Percentiles rank a stretch among this genome's conserved stretches.
Evolutionary conservation across 2,329 filamentous ascomycete species (phyloP).

Genomic region (Delphinella strobiligena): DNA sequence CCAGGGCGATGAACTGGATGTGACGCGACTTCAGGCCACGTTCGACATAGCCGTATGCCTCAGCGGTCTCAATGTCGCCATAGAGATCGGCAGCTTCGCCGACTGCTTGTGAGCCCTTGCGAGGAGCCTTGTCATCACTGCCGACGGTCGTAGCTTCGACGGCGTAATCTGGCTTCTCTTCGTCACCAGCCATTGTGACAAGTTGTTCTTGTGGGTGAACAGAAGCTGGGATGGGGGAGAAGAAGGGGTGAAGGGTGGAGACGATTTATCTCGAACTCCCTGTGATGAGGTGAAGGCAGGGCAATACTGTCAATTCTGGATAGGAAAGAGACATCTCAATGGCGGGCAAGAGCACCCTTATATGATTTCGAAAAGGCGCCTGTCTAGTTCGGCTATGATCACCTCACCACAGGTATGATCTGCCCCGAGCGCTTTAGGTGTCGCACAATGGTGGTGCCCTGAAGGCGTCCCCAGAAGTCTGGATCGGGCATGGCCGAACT

Average conservation of each 20-base stretch:
- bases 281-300: not conserved
- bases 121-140: constrained; percentile 5
- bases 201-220: not conserved
- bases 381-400: not conserved
- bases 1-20: constrained; percentile 48
- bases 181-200: constrained; percentile 1
- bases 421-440: constrained; percentile 5
- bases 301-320: not conserved
- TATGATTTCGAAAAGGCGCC: constrained; percentile 1
- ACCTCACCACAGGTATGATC: not conserved
- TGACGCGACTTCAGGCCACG: constrained; percentile 42
- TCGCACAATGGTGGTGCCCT: not conserved
- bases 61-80: constrained; percentile 38
- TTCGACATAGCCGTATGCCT: constrained; percentile 39
- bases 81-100: constrained; percentile 41
- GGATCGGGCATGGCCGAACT: constrained; percentile 4
- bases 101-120: constrained; percentile 13
- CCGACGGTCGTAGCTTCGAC: constrained; percentile 3
- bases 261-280: constrained; percentile 2
- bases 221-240: not conserved
- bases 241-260: not conserved
- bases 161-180: constrained; percentile 8
- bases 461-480: constrained; percentile 3
- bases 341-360: constrained; percentile 1
- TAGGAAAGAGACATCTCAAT: not conserved